These are phyloP conservation scores for Phialophora verrucosa DNA, from an alignment of 2,329 filamentous ascomycete species.

Conservation along the genomic window DNA sequence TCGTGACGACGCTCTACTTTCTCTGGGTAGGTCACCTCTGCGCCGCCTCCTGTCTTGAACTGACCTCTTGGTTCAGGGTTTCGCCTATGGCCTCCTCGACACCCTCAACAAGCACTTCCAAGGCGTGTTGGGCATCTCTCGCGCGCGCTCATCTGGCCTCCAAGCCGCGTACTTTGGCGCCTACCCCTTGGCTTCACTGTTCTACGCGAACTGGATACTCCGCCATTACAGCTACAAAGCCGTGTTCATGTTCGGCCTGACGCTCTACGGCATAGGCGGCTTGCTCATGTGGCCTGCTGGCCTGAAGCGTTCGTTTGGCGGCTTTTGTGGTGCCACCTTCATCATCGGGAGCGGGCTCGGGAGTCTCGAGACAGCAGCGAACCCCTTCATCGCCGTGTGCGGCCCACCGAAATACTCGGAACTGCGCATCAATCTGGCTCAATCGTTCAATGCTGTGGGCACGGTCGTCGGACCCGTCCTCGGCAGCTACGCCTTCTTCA, in stretches of 20 bases:
- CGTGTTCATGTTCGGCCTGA: constrained; percentile 76
- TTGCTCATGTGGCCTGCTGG: constrained; percentile 85
- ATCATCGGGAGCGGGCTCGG: constrained; percentile 75
- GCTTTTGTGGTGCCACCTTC: constrained; percentile 71
- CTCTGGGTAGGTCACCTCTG: constrained; percentile 51
- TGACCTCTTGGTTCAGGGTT: constrained; percentile 44
- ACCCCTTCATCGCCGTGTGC: constrained; percentile 76
- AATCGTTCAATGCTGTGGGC: constrained; percentile 77
- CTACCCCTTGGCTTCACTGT: constrained; percentile 60
- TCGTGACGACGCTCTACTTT: constrained; percentile 58
- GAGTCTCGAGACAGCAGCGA: constrained; percentile 77
- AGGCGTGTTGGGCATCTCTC: constrained; percentile 59
- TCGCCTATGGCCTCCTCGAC: constrained; percentile 56
- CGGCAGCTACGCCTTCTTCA: constrained; percentile 64
- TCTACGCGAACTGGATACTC: constrained; percentile 64
- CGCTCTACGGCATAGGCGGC: constrained; percentile 71
- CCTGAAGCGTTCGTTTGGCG: constrained; percentile 72
- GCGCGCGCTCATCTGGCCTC: constrained; percentile 64
- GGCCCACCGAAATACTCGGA: constrained; percentile 73
- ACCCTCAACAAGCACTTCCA: constrained; percentile 64
- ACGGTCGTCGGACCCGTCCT: constrained; percentile 75
- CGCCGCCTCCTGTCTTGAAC: neutral
- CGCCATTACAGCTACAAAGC: constrained; percentile 77
- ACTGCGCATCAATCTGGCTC: constrained; percentile 76
- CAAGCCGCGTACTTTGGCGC: constrained; percentile 68